Evolutionary conservation across 129 eudicot species (phyloP).

Genomic region (Rutidosis leptorrhynchoides): DNA sequence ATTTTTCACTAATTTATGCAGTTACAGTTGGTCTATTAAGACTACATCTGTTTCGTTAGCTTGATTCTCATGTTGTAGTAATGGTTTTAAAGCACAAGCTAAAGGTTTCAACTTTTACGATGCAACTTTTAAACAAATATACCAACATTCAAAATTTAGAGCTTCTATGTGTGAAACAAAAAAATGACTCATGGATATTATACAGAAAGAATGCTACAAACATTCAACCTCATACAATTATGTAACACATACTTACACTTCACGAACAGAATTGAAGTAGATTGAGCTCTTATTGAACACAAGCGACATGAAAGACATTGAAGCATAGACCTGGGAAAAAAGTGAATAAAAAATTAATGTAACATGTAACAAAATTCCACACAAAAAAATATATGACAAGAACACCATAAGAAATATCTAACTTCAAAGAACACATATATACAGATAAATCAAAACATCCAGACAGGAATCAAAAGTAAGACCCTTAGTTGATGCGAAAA

Average conservation of each 20-base stretch:
- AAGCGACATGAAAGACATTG: slow-evolving; percentile 73
- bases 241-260: slow-evolving; percentile 57
- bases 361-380: slow-evolving; percentile 11
- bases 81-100: background rate
- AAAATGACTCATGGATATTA: background rate
- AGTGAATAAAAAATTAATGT: slow-evolving; percentile 12
- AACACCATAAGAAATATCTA: slow-evolving; percentile 4
- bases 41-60: background rate
- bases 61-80: background rate
- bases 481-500: no score
- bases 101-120: background rate
- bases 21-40: background rate
- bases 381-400: background rate
- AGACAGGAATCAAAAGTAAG: no score
- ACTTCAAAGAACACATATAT: background rate
- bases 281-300: slow-evolving; percentile 54
- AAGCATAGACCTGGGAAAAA: slow-evolving; percentile 54
- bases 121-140: slow-evolving; percentile 2
- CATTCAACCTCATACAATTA: slow-evolving; percentile 2
- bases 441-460: background rate
- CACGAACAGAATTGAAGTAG: slow-evolving; percentile 79
- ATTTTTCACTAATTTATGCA: background rate
- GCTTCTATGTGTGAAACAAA: slow-evolving; percentile 18
- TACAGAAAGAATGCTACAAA: slow-evolving; percentile 19
- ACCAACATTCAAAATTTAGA: slow-evolving; percentile 4